Evolutionary conservation across 108 stramenopile genomes (phyloP), one percentile per base, ranked within the genome.

Genomic region (Stephanodiscus triporus): DNA sequence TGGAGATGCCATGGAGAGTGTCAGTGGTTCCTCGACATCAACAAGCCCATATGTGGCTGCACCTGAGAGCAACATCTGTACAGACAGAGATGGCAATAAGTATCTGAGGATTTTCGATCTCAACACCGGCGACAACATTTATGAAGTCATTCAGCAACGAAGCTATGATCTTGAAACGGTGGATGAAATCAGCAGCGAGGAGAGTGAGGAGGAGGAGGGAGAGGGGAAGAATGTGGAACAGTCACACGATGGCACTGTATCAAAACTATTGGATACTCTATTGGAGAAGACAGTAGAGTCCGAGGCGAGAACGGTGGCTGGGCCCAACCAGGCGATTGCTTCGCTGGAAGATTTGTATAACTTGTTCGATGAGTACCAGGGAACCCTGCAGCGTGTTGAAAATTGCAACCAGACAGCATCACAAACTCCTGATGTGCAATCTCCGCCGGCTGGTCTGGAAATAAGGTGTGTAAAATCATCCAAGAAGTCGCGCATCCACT

Each of bases 161-260:
- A 27, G 63, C 24, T 50, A 40, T 51, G 49, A 61, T 9, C 59
- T 72, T 53, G 71, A 72, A 40, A 72, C 71, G 24, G 71, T 63
- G 5, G 60, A 36, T 3, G 60, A 72, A 24, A 34, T 38, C 9
- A 48, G 43, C 70, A 32, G 58, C 58, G 45, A 43, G 9, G 71
- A 72, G 27, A 57, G 51, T 32, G 49, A 22, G 20, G 49, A 70
- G 26, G 70, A 58, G 24, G 30, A 17, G 45, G 17, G 24, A n/a
- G 23, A 72, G 26, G 48, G 9, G 3, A 22, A 70, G 13, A 38
- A 13, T 2, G 53, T 26, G 9, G 53, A 9, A 49, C n/a, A 6
- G 48, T 7, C 13, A 17, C n/a, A n/a, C n/a, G n/a, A 45, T 45
- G 43, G 14, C 13, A 3, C 43, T 1, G 14, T 0, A 16, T 61